Percentiles rank a stretch among this genome's conserved stretches.
These are phyloP conservation scores for Xylaria sp. DNA, from an alignment of 495 filamentous ascomycete genomes.

Conservation along the genomic window DNA sequence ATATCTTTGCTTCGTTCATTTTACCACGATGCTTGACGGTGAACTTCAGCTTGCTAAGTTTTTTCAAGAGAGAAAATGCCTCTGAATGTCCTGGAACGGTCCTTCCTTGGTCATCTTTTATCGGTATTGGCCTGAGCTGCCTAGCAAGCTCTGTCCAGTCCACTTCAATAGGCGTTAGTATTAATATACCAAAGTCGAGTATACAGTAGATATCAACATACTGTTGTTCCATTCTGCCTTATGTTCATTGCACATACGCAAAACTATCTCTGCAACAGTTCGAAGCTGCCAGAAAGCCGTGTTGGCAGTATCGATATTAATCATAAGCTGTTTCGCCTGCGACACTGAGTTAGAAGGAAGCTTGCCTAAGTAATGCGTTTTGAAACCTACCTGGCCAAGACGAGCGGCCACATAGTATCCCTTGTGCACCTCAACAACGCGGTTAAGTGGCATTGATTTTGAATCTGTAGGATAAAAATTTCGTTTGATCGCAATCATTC, in stretches of 20 bases:
- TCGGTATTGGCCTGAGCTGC: neutral
- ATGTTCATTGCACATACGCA: constrained; percentile 28
- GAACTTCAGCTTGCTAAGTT: constrained; percentile 71
- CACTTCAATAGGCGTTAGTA: too few species aligned
- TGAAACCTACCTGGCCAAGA: constrained; percentile 60
- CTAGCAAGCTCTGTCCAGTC: neutral
- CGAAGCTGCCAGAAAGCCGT: constrained; percentile 70
- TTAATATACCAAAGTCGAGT: neutral
- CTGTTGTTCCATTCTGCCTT: constrained; percentile 21
- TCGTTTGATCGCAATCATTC: constrained; percentile 72
- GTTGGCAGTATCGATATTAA: constrained; percentile 87
- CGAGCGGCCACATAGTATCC: constrained; percentile 85
- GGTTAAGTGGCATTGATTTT: neutral
- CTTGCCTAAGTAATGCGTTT: constrained; percentile 10
- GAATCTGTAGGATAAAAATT: constrained; percentile 66
- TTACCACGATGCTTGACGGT: constrained; percentile 64
- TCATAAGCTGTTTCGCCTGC: constrained; percentile 54
- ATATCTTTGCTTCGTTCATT: constrained; percentile 52
- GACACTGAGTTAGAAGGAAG: neutral
- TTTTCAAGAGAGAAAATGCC: constrained; percentile 58
- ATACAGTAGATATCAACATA: constrained; percentile 19
- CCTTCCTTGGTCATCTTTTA: neutral
- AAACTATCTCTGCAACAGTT: constrained; percentile 42
- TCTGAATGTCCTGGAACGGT: constrained; percentile 39
- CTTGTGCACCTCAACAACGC: constrained; percentile 73